Conservation (phyloP, 1,139 yeast genomes). For the Lodderomyces elongisporus region DNA sequence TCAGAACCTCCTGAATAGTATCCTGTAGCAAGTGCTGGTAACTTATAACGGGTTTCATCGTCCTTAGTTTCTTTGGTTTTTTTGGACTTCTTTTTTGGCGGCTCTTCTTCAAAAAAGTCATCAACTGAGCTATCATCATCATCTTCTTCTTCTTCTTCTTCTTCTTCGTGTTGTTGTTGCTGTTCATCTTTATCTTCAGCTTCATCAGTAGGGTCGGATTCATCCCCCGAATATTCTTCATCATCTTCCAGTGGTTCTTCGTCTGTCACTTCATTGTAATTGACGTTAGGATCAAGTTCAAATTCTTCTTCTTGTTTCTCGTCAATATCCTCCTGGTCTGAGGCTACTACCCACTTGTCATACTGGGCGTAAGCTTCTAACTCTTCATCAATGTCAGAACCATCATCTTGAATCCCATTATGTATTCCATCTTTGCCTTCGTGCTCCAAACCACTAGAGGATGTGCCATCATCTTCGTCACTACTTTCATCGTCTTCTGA, state of each 20-base stretch:
- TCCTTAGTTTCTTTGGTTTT: conserved; percentile 12
- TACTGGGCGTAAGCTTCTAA: conserved; percentile 39
- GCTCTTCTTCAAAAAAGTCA: too few species aligned
- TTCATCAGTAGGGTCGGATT: conserved; percentile 39
- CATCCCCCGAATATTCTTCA: too few species aligned
- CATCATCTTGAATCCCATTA: conserved; percentile 15
- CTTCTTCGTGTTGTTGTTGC: too few species aligned
- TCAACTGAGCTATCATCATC: conserved; percentile 25
- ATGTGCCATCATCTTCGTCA: conserved; percentile 13
- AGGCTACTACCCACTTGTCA: conserved; percentile 50
- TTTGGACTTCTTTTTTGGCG: conserved; percentile 12
- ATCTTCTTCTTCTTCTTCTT: conserved; percentile 35
- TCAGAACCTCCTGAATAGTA: conserved; percentile 77
- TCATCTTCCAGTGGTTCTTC: conserved; percentile 50
- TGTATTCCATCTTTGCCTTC: conserved; percentile 14
- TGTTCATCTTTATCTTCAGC: conserved; percentile 59
- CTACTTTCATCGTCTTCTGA: conserved; percentile 14
- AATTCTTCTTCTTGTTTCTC: conserved; percentile 38
- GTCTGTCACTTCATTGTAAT: conserved; percentile 60
- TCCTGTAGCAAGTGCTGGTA: conserved; percentile 74
- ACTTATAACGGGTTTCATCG: conserved; percentile 19
- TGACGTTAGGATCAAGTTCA: conserved; percentile 30
- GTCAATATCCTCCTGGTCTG: conserved; percentile 47
- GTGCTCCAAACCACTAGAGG: conserved; percentile 13
- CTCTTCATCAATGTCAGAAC: conserved; percentile 13